Percentiles rank a stretch among this genome's conserved stretches.
Conservation (phyloP, 352 stramenopile genomes). For the Plasmopara halstedii region DNA sequence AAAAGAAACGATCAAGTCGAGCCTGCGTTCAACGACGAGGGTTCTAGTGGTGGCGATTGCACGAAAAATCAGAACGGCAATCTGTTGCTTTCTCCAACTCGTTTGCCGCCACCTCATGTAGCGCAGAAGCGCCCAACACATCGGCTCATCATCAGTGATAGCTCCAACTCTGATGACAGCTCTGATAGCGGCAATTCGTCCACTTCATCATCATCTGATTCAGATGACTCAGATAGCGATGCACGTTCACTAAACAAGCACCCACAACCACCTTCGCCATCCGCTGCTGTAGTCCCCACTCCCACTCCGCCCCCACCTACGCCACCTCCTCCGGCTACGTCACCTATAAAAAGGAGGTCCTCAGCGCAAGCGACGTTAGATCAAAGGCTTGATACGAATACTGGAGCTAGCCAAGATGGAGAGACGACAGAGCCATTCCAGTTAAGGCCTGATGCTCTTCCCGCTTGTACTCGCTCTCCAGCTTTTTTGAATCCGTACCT, state of each 20-base stretch:
- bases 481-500: constrained; percentile 52
- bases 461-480: constrained; percentile 25
- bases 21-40: constrained; percentile 12
- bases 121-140: constrained; percentile 22
- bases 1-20: constrained; percentile 8
- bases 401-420: constrained; percentile 5
- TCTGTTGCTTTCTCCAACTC: constrained; percentile 14
- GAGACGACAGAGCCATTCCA: constrained; percentile 14
- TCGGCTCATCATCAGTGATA: constrained; percentile 49
- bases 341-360: constrained; percentile 9
- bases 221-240: constrained; percentile 27
- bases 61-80: constrained; percentile 11
- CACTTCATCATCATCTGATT: constrained; percentile 36
- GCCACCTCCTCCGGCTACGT: constrained; percentile 20
- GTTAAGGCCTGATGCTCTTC: constrained; percentile 4
- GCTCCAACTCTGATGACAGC: constrained; percentile 45
- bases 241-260: constrained; percentile 4
- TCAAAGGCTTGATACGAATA: constrained; percentile 5
- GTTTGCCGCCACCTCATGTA: constrained; percentile 23
- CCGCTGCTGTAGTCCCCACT: constrained; percentile 11
- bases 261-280: constrained; percentile 15
- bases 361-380: constrained; percentile 4
- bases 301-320: constrained; percentile 20
- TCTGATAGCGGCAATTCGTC: constrained; percentile 26
- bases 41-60: constrained; percentile 10